phyloP scores from a whole-genome alignment of 2,329 filamentous ascomycete genomes.

The Diaporthe vexans region DNA sequence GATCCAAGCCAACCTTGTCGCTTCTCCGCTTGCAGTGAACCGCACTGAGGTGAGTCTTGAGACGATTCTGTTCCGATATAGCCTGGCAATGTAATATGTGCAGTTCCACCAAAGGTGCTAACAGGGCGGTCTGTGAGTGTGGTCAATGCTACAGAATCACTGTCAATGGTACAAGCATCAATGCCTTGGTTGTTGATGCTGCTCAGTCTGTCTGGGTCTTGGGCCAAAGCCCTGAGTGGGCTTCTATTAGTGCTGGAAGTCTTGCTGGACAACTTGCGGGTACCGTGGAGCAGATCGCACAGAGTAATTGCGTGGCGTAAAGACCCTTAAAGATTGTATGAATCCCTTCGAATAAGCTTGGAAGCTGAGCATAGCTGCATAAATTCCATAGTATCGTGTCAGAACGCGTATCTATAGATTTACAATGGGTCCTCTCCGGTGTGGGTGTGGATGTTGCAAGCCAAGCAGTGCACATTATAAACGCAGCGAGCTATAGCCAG shows the following conservation, averaged over 20 bases:
- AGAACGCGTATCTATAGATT: too few relatives aligned
- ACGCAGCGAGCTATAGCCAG: too few relatives aligned
- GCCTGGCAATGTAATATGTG: neutral
- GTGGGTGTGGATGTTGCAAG: too few relatives aligned
- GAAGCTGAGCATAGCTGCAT: too few relatives aligned
- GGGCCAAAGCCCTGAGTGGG: neutral
- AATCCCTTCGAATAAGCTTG: too few relatives aligned
- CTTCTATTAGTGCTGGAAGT: neutral
- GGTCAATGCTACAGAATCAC: conserved; percentile 1
- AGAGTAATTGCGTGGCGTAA: neutral
- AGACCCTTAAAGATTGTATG: too few relatives aligned
- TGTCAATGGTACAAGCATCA: neutral
- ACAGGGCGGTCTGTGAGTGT: neutral
- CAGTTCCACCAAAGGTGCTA: neutral
- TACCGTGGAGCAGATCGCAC: neutral
- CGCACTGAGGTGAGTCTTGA: neutral
- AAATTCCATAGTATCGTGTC: too few relatives aligned
- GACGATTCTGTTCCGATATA: too few relatives aligned
- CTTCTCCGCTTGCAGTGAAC: neutral
- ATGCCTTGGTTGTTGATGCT: conserved; percentile 1
- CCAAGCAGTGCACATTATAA: too few relatives aligned
- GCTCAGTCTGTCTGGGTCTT: neutral
- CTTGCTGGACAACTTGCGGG: neutral
- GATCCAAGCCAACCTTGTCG: neutral
- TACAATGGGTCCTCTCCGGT: too few relatives aligned